Evolutionary conservation across 2,329 filamentous ascomycete genomes (phyloP).

Genomic region (Fusarium buharicum): DNA sequence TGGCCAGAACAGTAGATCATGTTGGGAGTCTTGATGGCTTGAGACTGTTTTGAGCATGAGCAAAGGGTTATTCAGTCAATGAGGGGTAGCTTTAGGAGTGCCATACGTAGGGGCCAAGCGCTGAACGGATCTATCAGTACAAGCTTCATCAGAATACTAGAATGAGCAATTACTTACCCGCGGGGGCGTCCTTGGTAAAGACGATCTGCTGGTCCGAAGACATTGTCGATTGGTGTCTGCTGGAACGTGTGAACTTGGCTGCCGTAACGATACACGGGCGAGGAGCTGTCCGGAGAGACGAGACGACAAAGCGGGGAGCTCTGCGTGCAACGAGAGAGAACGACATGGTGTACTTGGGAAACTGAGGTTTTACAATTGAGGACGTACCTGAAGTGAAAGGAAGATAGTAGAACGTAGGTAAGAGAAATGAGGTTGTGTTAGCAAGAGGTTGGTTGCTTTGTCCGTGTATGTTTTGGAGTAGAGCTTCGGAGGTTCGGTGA

Average conservation of each 20-base stretch:
- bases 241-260: constrained; percentile 48
- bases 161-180: constrained; percentile 57
- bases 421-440: constrained; percentile 13
- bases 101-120: constrained; percentile 72
- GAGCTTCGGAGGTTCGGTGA: constrained; percentile 29
- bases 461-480: constrained; percentile 16
- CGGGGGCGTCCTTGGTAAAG: constrained; percentile 68
- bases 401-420: constrained; percentile 2
- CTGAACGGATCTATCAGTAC: constrained; percentile 49
- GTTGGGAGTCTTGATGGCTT: constrained; percentile 72
- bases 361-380: neutral
- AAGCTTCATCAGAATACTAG: neutral
- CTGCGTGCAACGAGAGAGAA: constrained; percentile 32
- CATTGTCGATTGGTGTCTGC: constrained; percentile 54
- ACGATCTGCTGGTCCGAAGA: constrained; percentile 62
- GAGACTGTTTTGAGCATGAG: constrained; percentile 59
- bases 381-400: constrained; percentile 32
- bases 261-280: constrained; percentile 19
- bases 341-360: constrained; percentile 36
- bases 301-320: constrained; percentile 39
- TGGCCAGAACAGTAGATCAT: constrained; percentile 76
- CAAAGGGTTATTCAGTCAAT: constrained; percentile 6
- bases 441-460: constrained; percentile 18
- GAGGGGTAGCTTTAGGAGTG: constrained; percentile 17
- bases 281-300: constrained; percentile 34